These are phyloP conservation scores for Pyrenula aspistea DNA, from an alignment of 495 filamentous ascomycete genomes.

Conservation along the genomic window DNA sequence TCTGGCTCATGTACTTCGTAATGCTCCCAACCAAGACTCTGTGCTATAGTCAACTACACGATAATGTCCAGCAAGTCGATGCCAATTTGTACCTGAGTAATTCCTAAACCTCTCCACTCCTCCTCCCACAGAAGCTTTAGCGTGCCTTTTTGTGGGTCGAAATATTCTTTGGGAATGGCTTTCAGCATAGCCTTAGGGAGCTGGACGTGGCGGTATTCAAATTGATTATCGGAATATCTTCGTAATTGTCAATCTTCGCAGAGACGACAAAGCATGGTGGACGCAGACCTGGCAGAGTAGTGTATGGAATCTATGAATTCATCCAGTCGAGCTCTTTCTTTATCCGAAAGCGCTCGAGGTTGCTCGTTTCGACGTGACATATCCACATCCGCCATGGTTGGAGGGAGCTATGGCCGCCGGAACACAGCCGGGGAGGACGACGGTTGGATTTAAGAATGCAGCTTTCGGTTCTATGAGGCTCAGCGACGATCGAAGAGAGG, in stretches of 20 bases:
- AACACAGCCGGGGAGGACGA: too few relatives aligned
- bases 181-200: slow-evolving; percentile 97
- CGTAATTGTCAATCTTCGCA: not conserved
- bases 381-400: slow-evolving; percentile 57
- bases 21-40: slow-evolving; percentile 98
- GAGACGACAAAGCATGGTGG: not conserved
- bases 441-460: too few relatives aligned
- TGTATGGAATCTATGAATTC: slow-evolving; percentile 89
- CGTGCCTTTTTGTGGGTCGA: slow-evolving; percentile 79
- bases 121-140: slow-evolving; percentile 97
- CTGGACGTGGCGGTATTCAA: slow-evolving; percentile 91
- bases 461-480: too few relatives aligned
- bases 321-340: slow-evolving; percentile 69
- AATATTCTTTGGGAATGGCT: slow-evolving; percentile 89
- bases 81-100: slow-evolving; percentile 70
- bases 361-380: slow-evolving; percentile 68
- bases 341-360: slow-evolving; percentile 67
- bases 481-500: too few relatives aligned
- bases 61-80: too few relatives aligned
- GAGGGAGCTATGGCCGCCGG: too few relatives aligned
- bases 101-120: slow-evolving; percentile 91
- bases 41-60: too few relatives aligned
- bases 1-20: slow-evolving; percentile 99
- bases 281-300: slow-evolving; percentile 77
- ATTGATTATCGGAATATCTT: slow-evolving; percentile 81